These are phyloP conservation scores for Craterostigma plantagineum DNA, from an alignment of 257 asterid genomes.

Conservation along the genomic window DNA sequence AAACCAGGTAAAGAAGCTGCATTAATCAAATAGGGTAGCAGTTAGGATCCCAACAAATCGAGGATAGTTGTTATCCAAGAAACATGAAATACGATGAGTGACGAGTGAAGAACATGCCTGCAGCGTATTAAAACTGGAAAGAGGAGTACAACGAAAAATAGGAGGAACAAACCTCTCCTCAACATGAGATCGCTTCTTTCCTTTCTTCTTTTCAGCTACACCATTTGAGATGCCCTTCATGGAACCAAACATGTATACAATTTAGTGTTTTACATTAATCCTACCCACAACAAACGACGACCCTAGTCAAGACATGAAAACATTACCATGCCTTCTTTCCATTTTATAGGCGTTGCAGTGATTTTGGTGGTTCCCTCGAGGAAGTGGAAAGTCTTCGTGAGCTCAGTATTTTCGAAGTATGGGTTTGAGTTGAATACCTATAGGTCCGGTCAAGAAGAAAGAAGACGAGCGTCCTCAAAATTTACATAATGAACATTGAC, in stretches of 20 bases:
- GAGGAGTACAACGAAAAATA: too few species aligned
- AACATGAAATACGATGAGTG: too few species aligned
- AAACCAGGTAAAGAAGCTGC: constrained; percentile 61
- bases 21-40: not conserved
- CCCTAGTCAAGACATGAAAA: constrained; percentile 7
- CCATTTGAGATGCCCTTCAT: constrained; percentile 26
- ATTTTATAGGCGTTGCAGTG: constrained; percentile 63
- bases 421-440: constrained; percentile 79
- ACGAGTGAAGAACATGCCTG: too few species aligned
- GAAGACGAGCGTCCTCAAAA: not conserved
- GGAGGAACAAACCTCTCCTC: not conserved
- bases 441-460: not conserved
- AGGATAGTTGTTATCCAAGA: too few species aligned
- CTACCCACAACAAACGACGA: constrained; percentile 1
- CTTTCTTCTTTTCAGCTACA: not conserved
- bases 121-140: too few species aligned
- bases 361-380: constrained; percentile 64
- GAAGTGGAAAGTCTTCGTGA: constrained; percentile 62
- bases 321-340: constrained; percentile 89
- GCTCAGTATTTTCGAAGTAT: constrained; percentile 61
- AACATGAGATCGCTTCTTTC: constrained; percentile 1
- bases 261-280: constrained; percentile 11
- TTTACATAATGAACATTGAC: not conserved
- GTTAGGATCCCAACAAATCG: not conserved
- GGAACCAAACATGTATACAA: constrained; percentile 8